Conservation (phyloP, 768 basidiomycete genomes). For the Strobilomyces confusus region DNA sequence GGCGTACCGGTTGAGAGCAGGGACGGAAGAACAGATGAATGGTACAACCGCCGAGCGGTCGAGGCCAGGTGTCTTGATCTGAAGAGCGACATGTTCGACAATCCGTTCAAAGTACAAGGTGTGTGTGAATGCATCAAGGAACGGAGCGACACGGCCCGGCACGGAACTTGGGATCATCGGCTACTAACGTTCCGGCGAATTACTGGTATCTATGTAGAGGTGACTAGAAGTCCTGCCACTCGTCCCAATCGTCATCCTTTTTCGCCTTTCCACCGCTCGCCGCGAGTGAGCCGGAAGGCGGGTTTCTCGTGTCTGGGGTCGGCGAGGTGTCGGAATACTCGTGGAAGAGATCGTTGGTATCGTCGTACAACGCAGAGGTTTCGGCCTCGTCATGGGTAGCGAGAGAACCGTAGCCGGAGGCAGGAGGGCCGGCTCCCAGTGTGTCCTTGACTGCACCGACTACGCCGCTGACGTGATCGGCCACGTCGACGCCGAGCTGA, state of each 20-base stretch:
- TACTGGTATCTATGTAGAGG: background rate
- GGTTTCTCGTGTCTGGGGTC: constrained; percentile 11
- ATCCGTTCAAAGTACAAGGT: background rate
- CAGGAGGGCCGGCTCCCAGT: constrained; percentile 51
- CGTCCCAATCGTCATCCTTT: constrained; percentile 63
- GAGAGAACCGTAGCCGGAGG: constrained; percentile 49
- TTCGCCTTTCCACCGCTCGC: constrained; percentile 18
- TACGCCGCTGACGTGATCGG: constrained; percentile 66
- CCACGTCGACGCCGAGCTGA: constrained; percentile 84
- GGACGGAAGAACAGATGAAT: constrained; percentile 73
- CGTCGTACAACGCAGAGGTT: constrained; percentile 60
- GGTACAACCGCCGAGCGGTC: constrained; percentile 41
- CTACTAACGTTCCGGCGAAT: constrained; percentile 8
- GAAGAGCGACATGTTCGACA: constrained; percentile 21
- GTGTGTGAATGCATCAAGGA: background rate
- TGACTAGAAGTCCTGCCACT: constrained; percentile 84
- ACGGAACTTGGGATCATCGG: constrained; percentile 23
- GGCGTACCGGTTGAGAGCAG: constrained; percentile 63
- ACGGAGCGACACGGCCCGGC: background rate
- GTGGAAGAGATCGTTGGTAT: constrained; percentile 57
- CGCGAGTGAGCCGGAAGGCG: constrained; percentile 2
- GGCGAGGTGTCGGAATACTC: constrained; percentile 27
- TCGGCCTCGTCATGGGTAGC: constrained; percentile 48
- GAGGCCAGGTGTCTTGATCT: constrained; percentile 10
- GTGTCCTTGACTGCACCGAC: constrained; percentile 60